phyloP scores from a whole-genome alignment of 305 asterid species.

The Solanum aculeatissimum region DNA sequence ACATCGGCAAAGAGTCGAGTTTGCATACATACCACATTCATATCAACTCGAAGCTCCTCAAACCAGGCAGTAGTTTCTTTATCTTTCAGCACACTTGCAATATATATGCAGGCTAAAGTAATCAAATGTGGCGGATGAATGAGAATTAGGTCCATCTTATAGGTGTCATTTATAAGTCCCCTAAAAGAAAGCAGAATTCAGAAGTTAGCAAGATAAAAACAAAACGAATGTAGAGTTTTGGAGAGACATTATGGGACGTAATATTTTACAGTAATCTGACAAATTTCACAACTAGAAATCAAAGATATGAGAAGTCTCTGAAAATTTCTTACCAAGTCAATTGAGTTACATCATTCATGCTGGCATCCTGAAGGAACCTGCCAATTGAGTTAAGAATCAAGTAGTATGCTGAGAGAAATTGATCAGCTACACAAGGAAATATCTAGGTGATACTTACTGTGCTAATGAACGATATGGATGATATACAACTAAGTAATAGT shows the following conservation, averaged over 20 bases:
- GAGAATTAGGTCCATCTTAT: conserved; percentile 90
- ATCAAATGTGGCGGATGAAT: conserved; percentile 88
- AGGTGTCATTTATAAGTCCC: conserved; percentile 91
- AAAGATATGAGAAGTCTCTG: background rate
- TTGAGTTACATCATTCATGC: conserved; percentile 78
- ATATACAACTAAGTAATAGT: conserved; percentile 79
- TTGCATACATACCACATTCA: conserved; percentile 60
- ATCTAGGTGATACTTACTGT: conserved; percentile 40
- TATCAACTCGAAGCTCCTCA: conserved; percentile 95
- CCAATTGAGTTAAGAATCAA: background rate
- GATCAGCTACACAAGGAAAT: background rate
- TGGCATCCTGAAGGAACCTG: conserved; percentile 91
- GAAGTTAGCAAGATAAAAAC: background rate
- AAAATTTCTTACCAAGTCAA: conserved; percentile 53
- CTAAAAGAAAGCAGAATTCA: conserved; percentile 16
- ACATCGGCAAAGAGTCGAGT: background rate
- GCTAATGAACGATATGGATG: conserved; percentile 82
- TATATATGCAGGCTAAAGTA: conserved; percentile 78
- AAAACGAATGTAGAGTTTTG: background rate
- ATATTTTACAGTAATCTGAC: background rate
- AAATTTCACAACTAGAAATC: background rate
- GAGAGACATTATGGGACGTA: background rate
- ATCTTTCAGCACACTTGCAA: conserved; percentile 77
- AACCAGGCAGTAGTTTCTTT: conserved; percentile 94
- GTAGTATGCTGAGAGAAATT: background rate